A percentile compares a stretch with the other conserved stretches of the same genome.
Conservation (phyloP, 805 yeast genomes). For the Sugiyamaella americana region DNA sequence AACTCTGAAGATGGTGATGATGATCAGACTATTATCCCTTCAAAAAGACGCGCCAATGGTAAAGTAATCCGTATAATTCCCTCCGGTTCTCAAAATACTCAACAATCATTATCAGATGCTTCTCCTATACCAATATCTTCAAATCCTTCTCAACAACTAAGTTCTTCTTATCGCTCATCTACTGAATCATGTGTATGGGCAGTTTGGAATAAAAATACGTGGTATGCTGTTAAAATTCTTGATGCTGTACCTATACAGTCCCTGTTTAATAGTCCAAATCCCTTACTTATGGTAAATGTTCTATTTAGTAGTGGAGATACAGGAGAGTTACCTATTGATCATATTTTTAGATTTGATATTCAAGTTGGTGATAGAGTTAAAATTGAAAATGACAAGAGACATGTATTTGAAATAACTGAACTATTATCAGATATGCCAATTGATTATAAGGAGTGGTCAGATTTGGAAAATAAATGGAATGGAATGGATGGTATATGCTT, state of each 20-base stretch:
- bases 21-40: not conserved
- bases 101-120: too few species aligned
- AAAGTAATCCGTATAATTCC: not conserved
- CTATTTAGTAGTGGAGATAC: constrained; percentile 12
- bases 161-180: too few species aligned
- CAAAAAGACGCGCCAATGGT: not conserved
- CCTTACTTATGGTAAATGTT: too few species aligned
- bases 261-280: too few species aligned
- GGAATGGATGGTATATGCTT: constrained; percentile 4
- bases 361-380: constrained; percentile 19
- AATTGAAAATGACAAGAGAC: constrained; percentile 13
- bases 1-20: not conserved
- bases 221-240: constrained; percentile 4
- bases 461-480: not conserved
- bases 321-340: constrained; percentile 4
- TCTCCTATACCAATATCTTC: too few species aligned
- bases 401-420: constrained; percentile 12
- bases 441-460: not conserved
- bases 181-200: constrained; percentile 5
- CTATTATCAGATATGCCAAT: constrained; percentile 6
- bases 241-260: not conserved
- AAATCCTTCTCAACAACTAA: too few species aligned
- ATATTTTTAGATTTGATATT: constrained; percentile 14
- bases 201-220: constrained; percentile 2
- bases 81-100: not conserved